Evolutionary conservation across 2,329 filamentous ascomycete genomes (phyloP), one percentile per base, ranked within the genome.

Genomic region (Corynespora cassiicola): DNA sequence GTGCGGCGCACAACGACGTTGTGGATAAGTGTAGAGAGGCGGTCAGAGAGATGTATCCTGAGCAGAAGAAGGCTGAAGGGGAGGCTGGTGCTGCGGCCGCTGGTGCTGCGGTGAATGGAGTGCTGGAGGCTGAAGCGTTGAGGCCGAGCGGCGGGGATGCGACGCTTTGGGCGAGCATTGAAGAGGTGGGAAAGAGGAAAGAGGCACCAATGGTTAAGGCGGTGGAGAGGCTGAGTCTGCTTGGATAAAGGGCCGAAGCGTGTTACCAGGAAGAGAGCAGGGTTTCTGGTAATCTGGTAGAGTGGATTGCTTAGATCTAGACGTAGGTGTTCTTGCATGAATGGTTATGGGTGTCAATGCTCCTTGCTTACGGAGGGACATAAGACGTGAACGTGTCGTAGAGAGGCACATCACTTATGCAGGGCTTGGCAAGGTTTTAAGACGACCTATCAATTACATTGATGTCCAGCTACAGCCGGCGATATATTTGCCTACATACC

Each of bases 1-100:
- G 94, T 67, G 78, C 74, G 7, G 79, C 88, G 17, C 82, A 92
- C 72, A 77, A 72, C 5, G 89, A 94, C 48, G 85, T 97, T 1
- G 72, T 89, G 7, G 83, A 81, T 28, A 78, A 82, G 46, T 95
- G 89, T 64, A 71, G 70, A 48, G 75, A 72, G 6, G 86, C 86
- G 27, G 75, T 90, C 11, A 74, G 70, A 7, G 87, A 95, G 55
- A 54, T 67, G 37, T 66, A 62, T 46, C 34, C 45, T 3, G 41
- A 17, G 31, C 15, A 42, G 18, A 31, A 31, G 10, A 35, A 29
- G 11, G 41, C 18, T 6, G 32, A 30, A 18, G 28, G 8, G 19
- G 28, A 25, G 18, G 36, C 7, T 7, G 20, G 32, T 16, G 22
- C 4, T 15, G 31, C 31, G 21, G 28, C 17, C 3, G 52, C 20